Conservation (phyloP, 352 stramenopile species). For the Phytophthora fragariaefolia region DNA sequence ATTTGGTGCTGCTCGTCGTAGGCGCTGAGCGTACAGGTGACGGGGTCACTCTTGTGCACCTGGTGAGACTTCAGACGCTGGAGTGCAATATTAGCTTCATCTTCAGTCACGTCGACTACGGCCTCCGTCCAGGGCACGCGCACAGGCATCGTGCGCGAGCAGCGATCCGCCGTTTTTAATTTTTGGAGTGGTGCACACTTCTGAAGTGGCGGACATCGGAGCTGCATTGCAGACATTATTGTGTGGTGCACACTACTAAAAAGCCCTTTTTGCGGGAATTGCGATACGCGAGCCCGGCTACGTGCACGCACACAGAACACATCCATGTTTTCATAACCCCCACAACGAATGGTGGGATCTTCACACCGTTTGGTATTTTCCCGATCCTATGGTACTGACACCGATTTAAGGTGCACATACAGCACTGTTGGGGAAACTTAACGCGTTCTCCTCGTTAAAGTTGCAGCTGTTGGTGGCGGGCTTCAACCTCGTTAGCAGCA, state of each 20-base stretch:
- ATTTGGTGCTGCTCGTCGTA: not conserved
- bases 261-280: no score
- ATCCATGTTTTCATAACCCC: not conserved
- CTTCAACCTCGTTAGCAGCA: constrained; percentile 5
- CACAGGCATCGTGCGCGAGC: not conserved
- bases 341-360: not conserved
- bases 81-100: not conserved
- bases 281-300: no score
- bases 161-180: not conserved
- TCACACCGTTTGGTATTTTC: not conserved
- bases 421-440: not conserved
- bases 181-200: not conserved
- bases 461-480: constrained; percentile 4
- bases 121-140: not conserved
- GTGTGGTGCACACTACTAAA: no score
- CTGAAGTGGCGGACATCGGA: no score
- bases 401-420: not conserved
- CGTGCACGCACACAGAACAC: no score
- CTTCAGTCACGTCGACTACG: not conserved
- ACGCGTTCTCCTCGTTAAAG: not conserved
- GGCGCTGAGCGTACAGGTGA: not conserved
- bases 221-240: no score
- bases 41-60: not conserved
- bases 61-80: not conserved
- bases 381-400: not conserved